phyloP scores from a whole-genome alignment of 768 basidiomycete species.

The Lentinula guzmanii region DNA sequence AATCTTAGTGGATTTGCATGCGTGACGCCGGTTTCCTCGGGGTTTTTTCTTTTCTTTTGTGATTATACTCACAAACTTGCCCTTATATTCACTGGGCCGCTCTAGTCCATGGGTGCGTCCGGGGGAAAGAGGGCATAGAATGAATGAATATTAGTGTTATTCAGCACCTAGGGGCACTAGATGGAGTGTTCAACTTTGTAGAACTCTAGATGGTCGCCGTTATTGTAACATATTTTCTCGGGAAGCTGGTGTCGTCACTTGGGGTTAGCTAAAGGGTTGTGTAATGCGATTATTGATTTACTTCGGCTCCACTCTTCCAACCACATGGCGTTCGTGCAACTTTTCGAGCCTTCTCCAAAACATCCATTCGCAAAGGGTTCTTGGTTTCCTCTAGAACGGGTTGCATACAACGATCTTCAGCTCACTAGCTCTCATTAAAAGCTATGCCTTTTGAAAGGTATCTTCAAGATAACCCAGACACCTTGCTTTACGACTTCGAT shows the following conservation, averaged over 20 bases:
- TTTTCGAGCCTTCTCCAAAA: neutral
- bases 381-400: neutral
- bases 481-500: slow-evolving; percentile 11
- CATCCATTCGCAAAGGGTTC: neutral
- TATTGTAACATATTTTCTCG: neutral
- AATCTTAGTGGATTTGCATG: neutral
- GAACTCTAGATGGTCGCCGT: neutral
- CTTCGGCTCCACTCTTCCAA: neutral
- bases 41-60: neutral
- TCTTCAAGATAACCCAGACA: slow-evolving; percentile 19
- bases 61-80: slow-evolving; percentile 15
- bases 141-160: slow-evolving; percentile 15
- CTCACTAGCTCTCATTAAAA: neutral
- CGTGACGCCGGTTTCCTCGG: neutral
- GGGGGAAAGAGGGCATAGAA: slow-evolving; percentile 85
- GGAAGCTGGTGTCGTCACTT: neutral
- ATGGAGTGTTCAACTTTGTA: neutral
- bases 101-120: slow-evolving; percentile 45
- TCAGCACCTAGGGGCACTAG: neutral
- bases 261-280: neutral
- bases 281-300: neutral
- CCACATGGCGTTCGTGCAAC: neutral
- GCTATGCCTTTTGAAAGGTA: slow-evolving; percentile 39
- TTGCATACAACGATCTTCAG: neutral
- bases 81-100: slow-evolving; percentile 36